These are phyloP conservation scores for Ophiocordyceps robertsii DNA, from an alignment of 2,329 filamentous ascomycete genomes.

Conservation along the genomic window DNA sequence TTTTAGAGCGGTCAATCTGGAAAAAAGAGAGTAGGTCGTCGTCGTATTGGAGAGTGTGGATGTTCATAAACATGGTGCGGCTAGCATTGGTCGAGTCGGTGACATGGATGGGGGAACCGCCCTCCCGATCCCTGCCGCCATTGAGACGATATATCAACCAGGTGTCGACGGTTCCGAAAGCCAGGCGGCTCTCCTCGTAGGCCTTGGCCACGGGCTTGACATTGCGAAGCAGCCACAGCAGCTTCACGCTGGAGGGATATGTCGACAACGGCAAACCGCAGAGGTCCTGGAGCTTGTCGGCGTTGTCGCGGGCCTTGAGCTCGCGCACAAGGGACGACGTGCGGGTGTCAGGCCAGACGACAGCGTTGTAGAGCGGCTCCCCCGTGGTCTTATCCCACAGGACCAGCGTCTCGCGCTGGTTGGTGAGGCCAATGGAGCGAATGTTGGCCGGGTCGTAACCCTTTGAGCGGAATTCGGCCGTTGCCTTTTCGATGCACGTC, in stretches of 20 bases:
- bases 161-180: slow-evolving; percentile 78
- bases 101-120: slow-evolving; percentile 52
- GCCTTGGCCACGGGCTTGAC: slow-evolving; percentile 54
- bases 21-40: slow-evolving; percentile 68
- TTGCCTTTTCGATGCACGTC: slow-evolving; percentile 65
- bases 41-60: slow-evolving; percentile 69
- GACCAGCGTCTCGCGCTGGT: slow-evolving; percentile 78
- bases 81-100: slow-evolving; percentile 83
- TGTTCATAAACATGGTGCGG: slow-evolving; percentile 89
- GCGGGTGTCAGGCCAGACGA: slow-evolving; percentile 84
- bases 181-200: slow-evolving; percentile 62
- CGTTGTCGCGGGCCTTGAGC: slow-evolving; percentile 52
- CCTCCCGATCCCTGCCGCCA: slow-evolving; percentile 47
- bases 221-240: slow-evolving; percentile 70
- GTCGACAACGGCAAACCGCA: slow-evolving; percentile 79
- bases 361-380: slow-evolving; percentile 68
- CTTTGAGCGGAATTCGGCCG: slow-evolving; percentile 54
- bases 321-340: slow-evolving; percentile 61
- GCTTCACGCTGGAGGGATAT: slow-evolving; percentile 77
- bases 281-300: slow-evolving; percentile 54
- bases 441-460: slow-evolving; percentile 58
- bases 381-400: slow-evolving; percentile 76
- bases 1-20: slow-evolving; percentile 51
- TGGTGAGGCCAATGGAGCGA: slow-evolving; percentile 72
- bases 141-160: slow-evolving; percentile 83